These are phyloP conservation scores for Vaccinium macrocarpon DNA, from an alignment of 148 eudicot species.

Conservation along the genomic window DNA sequence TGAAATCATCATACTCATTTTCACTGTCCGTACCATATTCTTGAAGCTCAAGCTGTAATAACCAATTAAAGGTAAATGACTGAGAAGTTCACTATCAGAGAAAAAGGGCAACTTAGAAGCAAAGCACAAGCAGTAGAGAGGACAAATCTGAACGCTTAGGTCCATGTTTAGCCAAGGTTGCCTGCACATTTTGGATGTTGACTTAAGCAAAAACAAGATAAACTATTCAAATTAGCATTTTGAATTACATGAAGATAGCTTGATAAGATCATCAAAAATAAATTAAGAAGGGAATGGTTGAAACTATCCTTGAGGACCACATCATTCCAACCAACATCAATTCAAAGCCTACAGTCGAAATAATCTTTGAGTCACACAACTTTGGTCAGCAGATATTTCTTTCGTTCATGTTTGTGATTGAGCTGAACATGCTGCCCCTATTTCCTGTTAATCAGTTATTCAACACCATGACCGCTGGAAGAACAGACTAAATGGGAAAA, in stretches of 20 bases:
- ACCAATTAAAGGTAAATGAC: conserved; percentile 2
- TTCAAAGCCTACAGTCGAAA: not conserved
- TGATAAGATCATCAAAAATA: not conserved
- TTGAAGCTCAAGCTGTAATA: conserved; percentile 68
- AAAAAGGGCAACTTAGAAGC: not conserved
- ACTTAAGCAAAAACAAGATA: not conserved
- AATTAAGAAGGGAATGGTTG: not conserved
- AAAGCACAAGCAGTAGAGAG: not conserved
- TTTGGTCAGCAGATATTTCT: not conserved
- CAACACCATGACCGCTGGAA: not conserved
- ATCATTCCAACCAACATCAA: not conserved
- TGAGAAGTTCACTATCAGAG: not conserved
- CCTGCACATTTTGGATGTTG: not conserved
- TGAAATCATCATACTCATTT: conserved; percentile 40
- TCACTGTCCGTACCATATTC: conserved; percentile 75
- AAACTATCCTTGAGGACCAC: not conserved
- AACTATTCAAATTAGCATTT: not conserved
- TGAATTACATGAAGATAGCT: not conserved
- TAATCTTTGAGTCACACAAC: not conserved
- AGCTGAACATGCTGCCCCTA: not conserved
- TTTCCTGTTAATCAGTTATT: not conserved
- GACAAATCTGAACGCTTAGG: not conserved
- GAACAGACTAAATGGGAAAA: not conserved
- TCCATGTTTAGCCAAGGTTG: not conserved
- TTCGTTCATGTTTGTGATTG: not conserved